Base-by-base conservation (phyloP, 1,284 basidiomycete genomes). In the Ustilago lituana region DNA sequence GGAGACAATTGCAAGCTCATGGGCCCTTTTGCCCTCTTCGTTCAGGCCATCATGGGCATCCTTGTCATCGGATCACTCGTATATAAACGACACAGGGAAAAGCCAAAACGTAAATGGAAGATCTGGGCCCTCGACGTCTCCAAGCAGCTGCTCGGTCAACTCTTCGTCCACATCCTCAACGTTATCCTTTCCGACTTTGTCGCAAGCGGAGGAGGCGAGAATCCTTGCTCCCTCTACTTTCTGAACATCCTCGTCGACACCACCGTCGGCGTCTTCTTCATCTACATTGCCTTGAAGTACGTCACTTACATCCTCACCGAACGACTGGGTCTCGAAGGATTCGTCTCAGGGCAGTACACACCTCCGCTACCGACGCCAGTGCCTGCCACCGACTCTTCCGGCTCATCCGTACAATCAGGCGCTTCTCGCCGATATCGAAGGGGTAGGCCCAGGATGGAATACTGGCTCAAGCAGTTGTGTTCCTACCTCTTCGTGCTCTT, bases 211-310 rank as follows among this genome's bases (percentile, higher is more conserved):
- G 65, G 60, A 17, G 64, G 64, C 22, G 55, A 62, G 37, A 80
- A 80, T 32, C 76, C 82, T 3, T 80, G 79, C 65, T 74, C 77
- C 12, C 69, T 82, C 61, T 97, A 98, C 84, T 96, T 97, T 82
- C 88, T 97, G 57, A 95, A 98, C 80, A 91, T 98, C 53, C 85
- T 95, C 29, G 86, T 98, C 63, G 95, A 98, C 83, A 97, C 94
- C 17, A 97, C 94, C 0, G 84, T 95, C 52, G 94, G 93, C 66
- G 91, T 98, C 51, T 89, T 86, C 24, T 85, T 95, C 59, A 88
- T 98, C 56, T 98, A 92, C 83, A 78, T 90, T 54, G 85, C 89
- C 35, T 86, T 97, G n/a, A 89, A 89, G 61, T 82, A 86, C 23
- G 84, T 89, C 49, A 93, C 90, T 1, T 86, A 86, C 77, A 51